Percentiles rank a stretch among this genome's conserved stretches.
phyloP scores from a whole-genome alignment of 495 filamentous ascomycete species.

The Collariella sp. region DNA sequence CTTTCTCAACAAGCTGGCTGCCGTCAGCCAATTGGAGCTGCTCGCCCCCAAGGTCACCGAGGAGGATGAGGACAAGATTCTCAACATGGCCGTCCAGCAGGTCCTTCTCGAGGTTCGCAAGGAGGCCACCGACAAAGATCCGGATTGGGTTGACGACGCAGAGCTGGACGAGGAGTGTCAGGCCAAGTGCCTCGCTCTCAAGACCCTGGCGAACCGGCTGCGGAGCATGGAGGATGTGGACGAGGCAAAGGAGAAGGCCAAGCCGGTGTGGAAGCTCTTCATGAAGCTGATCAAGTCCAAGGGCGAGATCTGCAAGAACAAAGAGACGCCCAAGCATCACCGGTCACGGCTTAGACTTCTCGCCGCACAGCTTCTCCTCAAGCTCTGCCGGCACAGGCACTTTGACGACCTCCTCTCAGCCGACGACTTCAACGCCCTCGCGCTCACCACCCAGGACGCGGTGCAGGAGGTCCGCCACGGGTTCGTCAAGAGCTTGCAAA shows the following conservation, averaged over 20 bases:
- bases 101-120: slow-evolving; percentile 63
- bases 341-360: slow-evolving; percentile 68
- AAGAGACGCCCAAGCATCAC: slow-evolving; percentile 65
- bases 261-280: slow-evolving; percentile 67
- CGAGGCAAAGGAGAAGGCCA: slow-evolving; percentile 55
- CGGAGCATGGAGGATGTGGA: slow-evolving; percentile 53
- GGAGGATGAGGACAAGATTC: slow-evolving; percentile 63
- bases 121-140: slow-evolving; percentile 41
- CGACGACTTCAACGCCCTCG: slow-evolving; percentile 67
- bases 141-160: slow-evolving; percentile 59
- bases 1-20: slow-evolving; percentile 77
- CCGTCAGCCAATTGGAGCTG: slow-evolving; percentile 74
- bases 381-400: slow-evolving; percentile 63
- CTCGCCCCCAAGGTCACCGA: slow-evolving; percentile 65
- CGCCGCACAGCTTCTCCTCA: slow-evolving; percentile 74
- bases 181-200: slow-evolving; percentile 83
- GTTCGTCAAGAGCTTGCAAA: slow-evolving; percentile 79
- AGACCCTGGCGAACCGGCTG: slow-evolving; percentile 78
- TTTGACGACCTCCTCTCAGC: slow-evolving; percentile 71
- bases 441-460: slow-evolving; percentile 69
- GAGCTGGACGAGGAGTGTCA: slow-evolving; percentile 69
- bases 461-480: slow-evolving; percentile 61
- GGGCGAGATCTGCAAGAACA: slow-evolving; percentile 69
- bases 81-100: slow-evolving; percentile 67
- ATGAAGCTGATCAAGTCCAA: slow-evolving; percentile 61